These are phyloP conservation scores for Xylariaceae sp. DNA, from an alignment of 2,329 filamentous ascomycete genomes.

Conservation along the genomic window DNA sequence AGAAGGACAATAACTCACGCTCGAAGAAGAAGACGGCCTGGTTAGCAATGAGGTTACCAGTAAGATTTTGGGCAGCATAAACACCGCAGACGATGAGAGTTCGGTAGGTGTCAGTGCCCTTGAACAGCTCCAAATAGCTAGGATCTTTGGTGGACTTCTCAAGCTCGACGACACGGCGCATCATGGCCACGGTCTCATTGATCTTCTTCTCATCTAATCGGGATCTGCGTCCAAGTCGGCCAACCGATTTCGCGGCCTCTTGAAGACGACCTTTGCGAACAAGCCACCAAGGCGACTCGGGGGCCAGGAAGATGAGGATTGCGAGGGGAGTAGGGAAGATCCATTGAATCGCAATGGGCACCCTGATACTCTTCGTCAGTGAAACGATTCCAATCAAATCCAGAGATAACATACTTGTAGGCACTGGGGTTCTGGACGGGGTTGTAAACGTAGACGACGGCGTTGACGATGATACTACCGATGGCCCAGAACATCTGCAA, in stretches of 20 bases:
- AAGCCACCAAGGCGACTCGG: conserved; percentile 54
- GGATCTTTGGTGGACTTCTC: conserved; percentile 42
- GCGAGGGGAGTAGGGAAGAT: conserved; percentile 54
- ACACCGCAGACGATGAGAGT: conserved; percentile 54
- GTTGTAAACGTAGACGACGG: conserved; percentile 52
- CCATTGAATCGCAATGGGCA: conserved; percentile 55
- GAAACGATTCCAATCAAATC: conserved; percentile 28
- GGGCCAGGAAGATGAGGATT: conserved; percentile 47
- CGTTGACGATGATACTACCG: conserved; percentile 56
- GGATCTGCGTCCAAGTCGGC: conserved; percentile 44
- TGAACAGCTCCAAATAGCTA: conserved; percentile 43
- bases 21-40: conserved; percentile 60
- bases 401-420: conserved; percentile 26
- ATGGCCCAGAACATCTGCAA: conserved; percentile 65
- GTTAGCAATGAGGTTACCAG: conserved; percentile 60
- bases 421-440: conserved; percentile 5
- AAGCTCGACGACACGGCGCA: conserved; percentile 53
- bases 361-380: conserved; percentile 32
- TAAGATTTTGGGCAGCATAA: conserved; percentile 58
- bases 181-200: conserved; percentile 52
- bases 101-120: conserved; percentile 51
- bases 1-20: conserved; percentile 34
- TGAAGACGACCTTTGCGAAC: conserved; percentile 48
- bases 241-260: conserved; percentile 42
- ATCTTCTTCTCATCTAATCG: conserved; percentile 34